phyloP scores from a whole-genome alignment of 176 grass and related monocot species.

The Dendrocalamus sinicus region DNA sequence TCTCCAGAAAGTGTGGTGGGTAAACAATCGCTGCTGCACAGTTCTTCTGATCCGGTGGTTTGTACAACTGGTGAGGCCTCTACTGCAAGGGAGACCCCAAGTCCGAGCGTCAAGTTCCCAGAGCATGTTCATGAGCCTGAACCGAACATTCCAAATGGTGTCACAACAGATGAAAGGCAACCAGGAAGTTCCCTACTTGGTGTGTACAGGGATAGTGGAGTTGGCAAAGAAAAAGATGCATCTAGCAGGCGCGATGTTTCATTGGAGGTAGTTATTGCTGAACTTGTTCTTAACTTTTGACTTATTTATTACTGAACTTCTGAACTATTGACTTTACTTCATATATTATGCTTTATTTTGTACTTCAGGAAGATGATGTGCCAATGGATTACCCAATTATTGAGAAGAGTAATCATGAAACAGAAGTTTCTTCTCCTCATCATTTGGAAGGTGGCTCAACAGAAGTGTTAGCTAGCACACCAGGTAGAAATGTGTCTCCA shows the following conservation, averaged over 20 bases:
- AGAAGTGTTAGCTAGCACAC: conserved; percentile 28
- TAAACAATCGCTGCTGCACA: conserved; percentile 31
- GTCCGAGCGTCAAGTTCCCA: conserved; percentile 21
- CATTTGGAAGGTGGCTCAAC: conserved; percentile 30
- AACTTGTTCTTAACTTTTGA: conserved; percentile 32
- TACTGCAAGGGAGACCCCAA: conserved; percentile 26
- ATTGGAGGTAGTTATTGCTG: conserved; percentile 42
- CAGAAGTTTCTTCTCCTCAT: conserved; percentile 39
- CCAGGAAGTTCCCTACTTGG: conserved; percentile 17
- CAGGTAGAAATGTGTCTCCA: conserved; percentile 27
- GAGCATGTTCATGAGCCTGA: conserved; percentile 44
- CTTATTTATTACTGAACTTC: conserved; percentile 41
- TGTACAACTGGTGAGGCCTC: conserved; percentile 21
- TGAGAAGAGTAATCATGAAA: conserved; percentile 28
- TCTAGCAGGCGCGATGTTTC: conserved; percentile 26
- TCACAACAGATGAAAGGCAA: conserved; percentile 31
- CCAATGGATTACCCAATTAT: conserved; percentile 25
- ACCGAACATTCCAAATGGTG: conserved; percentile 15
- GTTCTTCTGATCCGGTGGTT: conserved; percentile 27
- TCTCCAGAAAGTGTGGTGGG: conserved; percentile 46
- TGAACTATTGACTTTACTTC: conserved; percentile 8
- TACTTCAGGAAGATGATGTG: conserved; percentile 54
- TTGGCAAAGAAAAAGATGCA: conserved; percentile 41
- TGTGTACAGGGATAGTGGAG: conserved; percentile 19
- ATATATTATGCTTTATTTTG: conserved; percentile 34